Evolutionary conservation across 2,329 filamentous ascomycete species (phyloP), one percentile per base, ranked within the genome.

Genomic region (Ascomycota sp.): DNA sequence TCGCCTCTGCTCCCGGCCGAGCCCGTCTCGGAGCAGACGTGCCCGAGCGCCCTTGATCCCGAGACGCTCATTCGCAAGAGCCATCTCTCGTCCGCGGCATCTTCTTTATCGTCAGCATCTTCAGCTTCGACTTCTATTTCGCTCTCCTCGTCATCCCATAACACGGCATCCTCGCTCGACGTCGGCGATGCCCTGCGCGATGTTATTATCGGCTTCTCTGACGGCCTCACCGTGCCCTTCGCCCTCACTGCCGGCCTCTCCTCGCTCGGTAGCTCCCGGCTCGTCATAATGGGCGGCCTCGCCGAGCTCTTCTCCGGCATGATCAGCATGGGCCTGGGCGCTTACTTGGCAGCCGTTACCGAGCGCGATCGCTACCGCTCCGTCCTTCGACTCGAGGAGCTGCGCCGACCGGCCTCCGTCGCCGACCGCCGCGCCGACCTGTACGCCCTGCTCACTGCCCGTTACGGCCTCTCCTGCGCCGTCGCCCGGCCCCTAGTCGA

Each of bases 191-290:
- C 69, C 34, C 52, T 74, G 11, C 62, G 66, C 31, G 72, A 80
- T 50, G 62, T 72, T 40, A 81, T 78, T 38, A 74, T 84, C 42
- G 78, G 78, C 35, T 72, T 83, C 43, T 74, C 77, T 1, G 78
- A 84, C 46, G 78, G 78, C 11, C 62, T 84, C 43, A 84, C 78
- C 0, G 78, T 84, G 0, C 78, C 78, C 0, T 84, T 84, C 43
- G 78, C 78, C 11, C 59, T 84, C 28, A 82, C 76, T 0, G 78
- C 79, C 0, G 78, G 78, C 10, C 60, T 84, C 2, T 73, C 69
- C 2, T 64, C 64, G 33, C 57, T 77, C 31, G 72, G 72, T n/a
- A 61, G 68, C 47, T 72, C 70, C 26, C 65, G 62, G 33, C 64
- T 76, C 4, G 72, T 77, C 41, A 68, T 86, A 37, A 69, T 76